These are phyloP conservation scores for Lasiodiplodia citricola DNA, from an alignment of 2,329 filamentous ascomycete genomes.

Conservation along the genomic window DNA sequence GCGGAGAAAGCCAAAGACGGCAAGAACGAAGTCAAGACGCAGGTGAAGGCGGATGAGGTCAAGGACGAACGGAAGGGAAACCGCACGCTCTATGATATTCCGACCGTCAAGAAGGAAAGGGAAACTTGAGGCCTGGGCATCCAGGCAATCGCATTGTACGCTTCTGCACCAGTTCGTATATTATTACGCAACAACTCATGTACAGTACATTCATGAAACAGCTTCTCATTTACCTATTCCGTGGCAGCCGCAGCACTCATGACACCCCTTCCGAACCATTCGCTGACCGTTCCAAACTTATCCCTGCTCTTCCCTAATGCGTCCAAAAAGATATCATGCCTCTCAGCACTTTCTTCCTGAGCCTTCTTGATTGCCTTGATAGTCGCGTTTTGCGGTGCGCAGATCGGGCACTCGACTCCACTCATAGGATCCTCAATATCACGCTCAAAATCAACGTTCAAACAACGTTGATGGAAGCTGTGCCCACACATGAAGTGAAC, in stretches of 20 bases:
- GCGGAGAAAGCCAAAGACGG: background rate
- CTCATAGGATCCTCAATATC: constrained; percentile 61
- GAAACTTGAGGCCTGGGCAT: background rate
- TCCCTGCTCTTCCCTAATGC: constrained; percentile 79
- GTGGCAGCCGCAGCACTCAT: constrained; percentile 59
- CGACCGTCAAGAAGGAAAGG: background rate
- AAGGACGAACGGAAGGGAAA: background rate
- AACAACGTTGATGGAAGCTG: constrained; percentile 90
- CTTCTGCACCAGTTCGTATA: background rate
- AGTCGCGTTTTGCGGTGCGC: constrained; percentile 81
- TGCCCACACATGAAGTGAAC: constrained; percentile 98
- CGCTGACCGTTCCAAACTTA: constrained; percentile 86
- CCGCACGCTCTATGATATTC: background rate
- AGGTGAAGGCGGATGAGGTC: background rate
- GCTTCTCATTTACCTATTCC: background rate
- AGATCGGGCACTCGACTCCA: constrained; percentile 82
- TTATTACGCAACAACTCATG: background rate
- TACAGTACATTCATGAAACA: background rate
- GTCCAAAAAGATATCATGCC: constrained; percentile 87
- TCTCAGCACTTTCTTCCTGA: constrained; percentile 83
- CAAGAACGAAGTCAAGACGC: background rate
- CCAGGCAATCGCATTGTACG: background rate
- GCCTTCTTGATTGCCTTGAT: constrained; percentile 84
- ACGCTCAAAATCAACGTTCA: constrained; percentile 64
- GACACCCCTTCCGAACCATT: constrained; percentile 93